Conservation (phyloP, 768 basidiomycete genomes). For the Mycena polygramma region DNA sequence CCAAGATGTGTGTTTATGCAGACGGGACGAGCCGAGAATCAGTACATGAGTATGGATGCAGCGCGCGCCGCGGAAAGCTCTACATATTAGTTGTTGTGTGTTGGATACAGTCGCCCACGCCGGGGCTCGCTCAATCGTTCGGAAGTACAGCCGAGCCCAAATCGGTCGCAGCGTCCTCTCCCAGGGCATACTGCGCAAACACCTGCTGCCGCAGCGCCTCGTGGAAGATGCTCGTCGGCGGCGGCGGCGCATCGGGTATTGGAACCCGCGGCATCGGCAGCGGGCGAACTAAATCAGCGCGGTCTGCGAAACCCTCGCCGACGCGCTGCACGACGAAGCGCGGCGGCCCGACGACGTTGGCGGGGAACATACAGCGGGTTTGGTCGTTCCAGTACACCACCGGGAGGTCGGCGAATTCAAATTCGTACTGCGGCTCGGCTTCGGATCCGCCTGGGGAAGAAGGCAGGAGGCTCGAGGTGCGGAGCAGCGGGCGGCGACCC, state of each 20-base stretch:
- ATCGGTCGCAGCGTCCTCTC: conserved; percentile 20
- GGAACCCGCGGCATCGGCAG: conserved; percentile 13
- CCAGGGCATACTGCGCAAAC: conserved; percentile 21
- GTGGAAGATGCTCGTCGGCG: conserved; percentile 33
- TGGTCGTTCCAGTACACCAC: background rate
- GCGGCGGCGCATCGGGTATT: conserved; percentile 11
- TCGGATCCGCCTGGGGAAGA: conserved; percentile 9
- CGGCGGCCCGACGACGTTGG: background rate
- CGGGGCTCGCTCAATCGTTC: background rate
- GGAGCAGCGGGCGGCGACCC: conserved; percentile 19
- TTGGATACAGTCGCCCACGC: background rate
- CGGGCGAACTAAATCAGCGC: conserved; percentile 19
- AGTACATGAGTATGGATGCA: background rate
- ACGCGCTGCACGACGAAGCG: conserved; percentile 1
- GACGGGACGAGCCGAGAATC: background rate
- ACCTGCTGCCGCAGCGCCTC: conserved; percentile 26
- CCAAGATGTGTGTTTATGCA: background rate
- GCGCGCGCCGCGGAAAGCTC: background rate
- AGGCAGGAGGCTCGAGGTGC: background rate
- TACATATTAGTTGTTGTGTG: background rate
- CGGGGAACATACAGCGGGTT: background rate
- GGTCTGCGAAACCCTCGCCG: background rate
- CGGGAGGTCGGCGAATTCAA: conserved; percentile 23
- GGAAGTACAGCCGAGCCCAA: background rate
- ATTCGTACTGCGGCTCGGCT: conserved; percentile 4